Conservation (phyloP, 2,329 filamentous ascomycete genomes). For the Torrubiella hemipterigena region DNA sequence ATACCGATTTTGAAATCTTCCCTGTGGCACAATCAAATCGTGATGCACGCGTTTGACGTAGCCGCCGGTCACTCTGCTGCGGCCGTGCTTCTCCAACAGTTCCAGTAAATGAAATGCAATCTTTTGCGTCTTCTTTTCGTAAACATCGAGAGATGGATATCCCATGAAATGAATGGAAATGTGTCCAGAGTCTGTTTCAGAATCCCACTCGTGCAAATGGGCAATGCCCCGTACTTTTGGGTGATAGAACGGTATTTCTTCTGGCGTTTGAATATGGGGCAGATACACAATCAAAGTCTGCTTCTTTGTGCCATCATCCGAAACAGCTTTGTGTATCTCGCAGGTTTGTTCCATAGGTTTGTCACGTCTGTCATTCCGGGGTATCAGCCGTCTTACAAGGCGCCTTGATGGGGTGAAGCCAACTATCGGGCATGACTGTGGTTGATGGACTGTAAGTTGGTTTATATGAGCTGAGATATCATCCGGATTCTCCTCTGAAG, state of each 20-base stretch:
- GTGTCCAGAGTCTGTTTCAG: constrained; percentile 26
- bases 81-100: constrained; percentile 61
- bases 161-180: constrained; percentile 51
- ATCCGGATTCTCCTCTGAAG: too few relatives aligned
- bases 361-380: background rate
- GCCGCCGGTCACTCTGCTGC: constrained; percentile 48
- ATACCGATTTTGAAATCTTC: constrained; percentile 72
- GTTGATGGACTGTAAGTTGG: too few relatives aligned
- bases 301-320: constrained; percentile 14
- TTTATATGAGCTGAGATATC: too few relatives aligned
- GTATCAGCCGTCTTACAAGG: background rate
- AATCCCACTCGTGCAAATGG: constrained; percentile 58
- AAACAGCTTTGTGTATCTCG: constrained; percentile 44
- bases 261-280: constrained; percentile 52
- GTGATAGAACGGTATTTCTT: constrained; percentile 77
- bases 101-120: constrained; percentile 59
- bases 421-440: too few relatives aligned
- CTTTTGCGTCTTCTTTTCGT: constrained; percentile 41
- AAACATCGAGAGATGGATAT: constrained; percentile 22
- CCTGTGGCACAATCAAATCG: constrained; percentile 68
- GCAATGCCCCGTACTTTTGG: constrained; percentile 63
- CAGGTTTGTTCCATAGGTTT: constrained; percentile 68
- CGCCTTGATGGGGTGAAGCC: background rate
- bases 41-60: constrained; percentile 77
- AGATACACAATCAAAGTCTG: constrained; percentile 58